These are phyloP conservation scores for Coniochaeta sp. DNA, from an alignment of 2,329 filamentous ascomycete species.

Conservation along the genomic window DNA sequence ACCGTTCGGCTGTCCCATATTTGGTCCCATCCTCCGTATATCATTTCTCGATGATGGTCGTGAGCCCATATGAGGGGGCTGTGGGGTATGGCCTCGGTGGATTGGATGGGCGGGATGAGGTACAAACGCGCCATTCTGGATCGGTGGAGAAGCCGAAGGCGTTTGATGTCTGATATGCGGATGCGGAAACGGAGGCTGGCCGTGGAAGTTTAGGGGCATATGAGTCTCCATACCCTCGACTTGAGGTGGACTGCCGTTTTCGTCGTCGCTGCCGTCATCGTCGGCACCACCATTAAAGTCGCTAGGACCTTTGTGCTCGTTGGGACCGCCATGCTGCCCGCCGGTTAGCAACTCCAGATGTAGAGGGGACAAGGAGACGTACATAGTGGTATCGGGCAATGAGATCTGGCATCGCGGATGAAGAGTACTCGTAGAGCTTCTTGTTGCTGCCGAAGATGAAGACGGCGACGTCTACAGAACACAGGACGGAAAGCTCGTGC, in stretches of 20 bases:
- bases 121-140: conserved; percentile 68
- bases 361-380: conserved; percentile 30
- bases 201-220: conserved; percentile 64
- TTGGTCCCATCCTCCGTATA: conserved; percentile 66
- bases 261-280: conserved; percentile 76
- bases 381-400: conserved; percentile 87
- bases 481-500: conserved; percentile 94
- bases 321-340: conserved; percentile 75
- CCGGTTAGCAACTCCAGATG: conserved; percentile 8
- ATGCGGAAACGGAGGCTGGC: conserved; percentile 65
- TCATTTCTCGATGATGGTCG: conserved; percentile 76
- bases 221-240: conserved; percentile 51
- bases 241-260: conserved; percentile 61
- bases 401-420: conserved; percentile 84
- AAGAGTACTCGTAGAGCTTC: conserved; percentile 98
- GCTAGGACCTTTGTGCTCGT: conserved; percentile 90
- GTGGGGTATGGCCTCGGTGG: conserved; percentile 71
- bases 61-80: conserved; percentile 67
- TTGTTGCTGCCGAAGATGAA: conserved; percentile 99
- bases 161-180: conserved; percentile 63
- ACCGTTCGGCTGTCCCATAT: conserved; percentile 57
- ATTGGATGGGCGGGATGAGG: conserved; percentile 41
- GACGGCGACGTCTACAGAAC: conserved; percentile 95
- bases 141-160: conserved; percentile 81
- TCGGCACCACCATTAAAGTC: conserved; percentile 87